Conservation (phyloP, 352 stramenopile species). For the Saprolegnia parasitica region DNA sequence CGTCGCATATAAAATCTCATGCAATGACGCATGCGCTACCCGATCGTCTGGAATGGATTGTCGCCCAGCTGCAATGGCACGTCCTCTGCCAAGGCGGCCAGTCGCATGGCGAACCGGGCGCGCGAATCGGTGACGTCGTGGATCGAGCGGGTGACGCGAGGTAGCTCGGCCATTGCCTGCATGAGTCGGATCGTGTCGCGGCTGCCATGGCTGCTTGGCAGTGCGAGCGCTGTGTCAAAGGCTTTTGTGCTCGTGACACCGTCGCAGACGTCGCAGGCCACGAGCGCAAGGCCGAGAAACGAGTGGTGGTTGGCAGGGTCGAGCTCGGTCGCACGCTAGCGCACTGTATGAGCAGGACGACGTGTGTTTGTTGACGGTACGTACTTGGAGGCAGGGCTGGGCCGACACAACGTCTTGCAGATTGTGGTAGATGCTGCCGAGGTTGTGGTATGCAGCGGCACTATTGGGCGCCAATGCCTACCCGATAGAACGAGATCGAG, state of each 20-base stretch:
- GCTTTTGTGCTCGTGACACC: too few relatives aligned
- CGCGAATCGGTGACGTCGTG: slow-evolving; percentile 21
- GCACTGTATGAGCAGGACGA: too few relatives aligned
- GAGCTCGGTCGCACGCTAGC: neutral
- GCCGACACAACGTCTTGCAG: neutral
- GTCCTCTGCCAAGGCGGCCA: slow-evolving; percentile 3
- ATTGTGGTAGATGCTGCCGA: slow-evolving; percentile 7
- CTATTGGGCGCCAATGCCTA: neutral
- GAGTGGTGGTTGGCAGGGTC: neutral
- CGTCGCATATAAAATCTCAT: neutral
- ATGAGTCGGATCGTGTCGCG: slow-evolving; percentile 26
- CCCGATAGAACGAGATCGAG: too few relatives aligned
- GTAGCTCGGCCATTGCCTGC: slow-evolving; percentile 31
- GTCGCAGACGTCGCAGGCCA: neutral
- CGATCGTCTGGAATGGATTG: slow-evolving; percentile 32
- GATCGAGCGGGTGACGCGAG: slow-evolving; percentile 34
- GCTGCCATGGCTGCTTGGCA: neutral
- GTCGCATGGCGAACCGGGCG: neutral
- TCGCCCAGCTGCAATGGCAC: slow-evolving; percentile 22
- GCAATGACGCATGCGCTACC: too few relatives aligned
- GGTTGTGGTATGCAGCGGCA: slow-evolving; percentile 11
- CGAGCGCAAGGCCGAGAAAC: slow-evolving; percentile 1
- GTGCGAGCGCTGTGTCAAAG: slow-evolving; percentile 2
- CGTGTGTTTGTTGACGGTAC: too few relatives aligned
- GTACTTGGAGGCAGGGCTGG: neutral